phyloP scores from a whole-genome alignment of 176 grass and related monocot genomes.

The Puya raimondii region DNA sequence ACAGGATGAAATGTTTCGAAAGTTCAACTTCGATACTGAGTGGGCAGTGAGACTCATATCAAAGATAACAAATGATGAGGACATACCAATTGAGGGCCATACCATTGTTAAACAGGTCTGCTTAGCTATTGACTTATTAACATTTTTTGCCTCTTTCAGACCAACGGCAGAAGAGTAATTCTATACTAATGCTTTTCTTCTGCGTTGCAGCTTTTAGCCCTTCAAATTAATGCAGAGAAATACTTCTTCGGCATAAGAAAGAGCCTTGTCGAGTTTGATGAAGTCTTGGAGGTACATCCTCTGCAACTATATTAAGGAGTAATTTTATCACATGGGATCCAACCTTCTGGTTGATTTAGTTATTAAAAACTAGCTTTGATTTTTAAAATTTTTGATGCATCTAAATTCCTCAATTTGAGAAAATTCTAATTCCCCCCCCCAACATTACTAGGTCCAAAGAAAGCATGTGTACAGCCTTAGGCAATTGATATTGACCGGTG shows the following conservation, averaged over 20 bases:
- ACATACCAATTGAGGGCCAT: constrained; percentile 69
- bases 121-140: constrained; percentile 11
- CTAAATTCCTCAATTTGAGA: constrained; percentile 13
- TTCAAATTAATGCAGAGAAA: constrained; percentile 98
- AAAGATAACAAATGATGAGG: constrained; percentile 85
- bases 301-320: not conserved
- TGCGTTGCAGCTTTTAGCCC: constrained; percentile 62
- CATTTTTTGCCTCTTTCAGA: not conserved
- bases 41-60: constrained; percentile 94
- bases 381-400: not conserved
- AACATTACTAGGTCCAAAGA: constrained; percentile 72
- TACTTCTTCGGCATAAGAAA: constrained; percentile 95
- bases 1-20: constrained; percentile 98
- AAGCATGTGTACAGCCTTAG: constrained; percentile 96
- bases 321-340: no score
- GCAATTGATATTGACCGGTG: constrained; percentile 88
- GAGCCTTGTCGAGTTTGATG: constrained; percentile 97
- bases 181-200: not conserved
- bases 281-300: constrained; percentile 70
- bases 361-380: no score
- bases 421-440: not conserved
- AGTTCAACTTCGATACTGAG: constrained; percentile 96
- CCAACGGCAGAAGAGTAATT: no score
- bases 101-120: constrained; percentile 83
- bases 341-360: no score